Base-by-base conservation (phyloP, 1,284 basidiomycete genomes). In the Rhodotorula sp. region DNA sequence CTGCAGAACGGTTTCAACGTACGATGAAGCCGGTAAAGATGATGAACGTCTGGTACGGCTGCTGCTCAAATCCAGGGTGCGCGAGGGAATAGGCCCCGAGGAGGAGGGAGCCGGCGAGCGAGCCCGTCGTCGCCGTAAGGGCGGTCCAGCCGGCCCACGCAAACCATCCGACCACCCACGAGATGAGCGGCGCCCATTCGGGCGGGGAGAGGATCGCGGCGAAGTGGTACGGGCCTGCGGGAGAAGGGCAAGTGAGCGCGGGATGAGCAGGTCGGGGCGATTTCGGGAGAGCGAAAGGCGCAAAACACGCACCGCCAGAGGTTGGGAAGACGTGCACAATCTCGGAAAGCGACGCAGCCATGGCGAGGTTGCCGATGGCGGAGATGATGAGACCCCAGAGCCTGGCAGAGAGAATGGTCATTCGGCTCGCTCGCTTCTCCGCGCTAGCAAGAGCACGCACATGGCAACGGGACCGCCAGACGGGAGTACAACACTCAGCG, bases 301-400 rank as follows among this genome's bases (percentile, higher is more conserved):
- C 34, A 37, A 29, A 15, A n/a, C 53, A 75, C n/a, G 69, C 63
- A 56, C 76, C 76, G n/a, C 77, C 77, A 5, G 71, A 69, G 0
- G 71, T 70, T 8, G 72, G 70, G 50, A 74, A 78, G 12, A 77
- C 76, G 59, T 72, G 69, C 17, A 69, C 70, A 48, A 81, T 80
- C 58, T 82, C 81, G 32, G 79, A 80, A 60, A 81, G 74, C 17
- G 74, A 77, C 1, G 62, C 60, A 0, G 73, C 67, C 29, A 62
- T 62, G 9, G 75, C 61, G 57, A 81, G 71, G 12, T 64, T 78
- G 19, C 81, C 81, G 34, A 78, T 37, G 19, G 77, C 73, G 17
- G 78, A 74, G 12, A 79, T 76, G n/a, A 80, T 29, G 60, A 81
- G 73, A 7, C 81, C 80, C 78, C 79, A 82, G 32, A 80, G 64